Percentiles rank a stretch among this genome's conserved stretches.
Evolutionary conservation across 257 asterid genomes (phyloP).

Genomic region (Coffea eugenioides): DNA sequence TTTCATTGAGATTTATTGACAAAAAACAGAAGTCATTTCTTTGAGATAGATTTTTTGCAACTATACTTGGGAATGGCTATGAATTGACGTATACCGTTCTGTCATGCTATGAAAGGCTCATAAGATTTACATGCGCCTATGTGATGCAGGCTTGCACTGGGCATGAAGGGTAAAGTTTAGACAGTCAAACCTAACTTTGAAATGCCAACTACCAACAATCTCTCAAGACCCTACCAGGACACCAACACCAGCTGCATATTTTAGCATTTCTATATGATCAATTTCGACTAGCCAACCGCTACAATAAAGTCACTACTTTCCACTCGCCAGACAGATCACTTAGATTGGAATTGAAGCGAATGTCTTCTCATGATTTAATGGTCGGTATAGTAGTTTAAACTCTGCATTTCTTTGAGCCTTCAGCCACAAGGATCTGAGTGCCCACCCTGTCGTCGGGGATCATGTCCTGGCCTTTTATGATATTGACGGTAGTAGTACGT

Average conservation of each 20-base stretch:
- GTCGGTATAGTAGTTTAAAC: neutral
- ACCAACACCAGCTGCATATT: neutral
- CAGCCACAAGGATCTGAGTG: too few relatives aligned
- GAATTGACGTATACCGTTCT: too few relatives aligned
- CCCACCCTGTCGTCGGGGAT: too few relatives aligned
- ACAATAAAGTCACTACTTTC: neutral
- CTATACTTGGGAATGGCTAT: too few relatives aligned
- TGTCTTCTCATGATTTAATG: neutral
- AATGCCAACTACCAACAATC: neutral
- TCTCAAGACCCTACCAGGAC: neutral
- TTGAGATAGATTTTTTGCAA: too few relatives aligned
- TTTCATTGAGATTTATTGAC: too few relatives aligned
- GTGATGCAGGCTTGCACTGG: too few relatives aligned
- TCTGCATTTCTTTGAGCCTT: neutral
- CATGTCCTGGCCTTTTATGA: too few relatives aligned
- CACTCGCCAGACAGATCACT: slow-evolving; percentile 2
- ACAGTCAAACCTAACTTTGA: neutral
- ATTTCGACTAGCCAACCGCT: neutral
- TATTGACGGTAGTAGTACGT: too few relatives aligned
- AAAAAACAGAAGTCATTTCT: too few relatives aligned
- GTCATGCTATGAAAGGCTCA: too few relatives aligned
- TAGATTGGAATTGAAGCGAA: slow-evolving; percentile 6
- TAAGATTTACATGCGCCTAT: neutral
- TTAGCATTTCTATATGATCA: neutral
- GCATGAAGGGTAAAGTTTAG: neutral